Percentiles rank a stretch among this genome's conserved stretches.
phyloP scores from a whole-genome alignment of 768 basidiomycete genomes.

The Krasilnikovozyma curviuscula region DNA sequence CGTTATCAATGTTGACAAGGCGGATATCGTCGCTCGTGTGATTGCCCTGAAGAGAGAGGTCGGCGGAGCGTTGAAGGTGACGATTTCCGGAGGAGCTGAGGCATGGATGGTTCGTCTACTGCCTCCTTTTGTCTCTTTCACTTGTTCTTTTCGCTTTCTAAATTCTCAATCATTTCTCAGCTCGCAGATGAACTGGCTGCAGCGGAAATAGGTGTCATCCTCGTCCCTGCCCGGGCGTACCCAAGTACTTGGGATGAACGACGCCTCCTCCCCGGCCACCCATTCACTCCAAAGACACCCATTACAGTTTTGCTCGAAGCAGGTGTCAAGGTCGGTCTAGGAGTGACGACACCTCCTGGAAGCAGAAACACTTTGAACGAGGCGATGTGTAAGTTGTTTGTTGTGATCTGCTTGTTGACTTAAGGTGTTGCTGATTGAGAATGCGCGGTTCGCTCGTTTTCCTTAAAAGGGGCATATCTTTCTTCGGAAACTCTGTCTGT shows the following conservation, averaged over 20 bases:
- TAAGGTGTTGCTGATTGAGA: not conserved
- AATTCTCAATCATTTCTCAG: no score
- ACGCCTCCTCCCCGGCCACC: constrained; percentile 50
- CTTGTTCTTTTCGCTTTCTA: no score
- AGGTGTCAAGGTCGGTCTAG: constrained; percentile 42
- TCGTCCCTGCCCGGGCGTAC: constrained; percentile 48
- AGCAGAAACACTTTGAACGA: constrained; percentile 11
- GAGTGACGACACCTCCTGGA: constrained; percentile 18
- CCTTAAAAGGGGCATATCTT: constrained; percentile 36
- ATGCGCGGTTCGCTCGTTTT: not conserved
- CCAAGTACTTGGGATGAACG: constrained; percentile 49
- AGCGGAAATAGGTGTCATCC: constrained; percentile 50
- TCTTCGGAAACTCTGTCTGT: constrained; percentile 1
- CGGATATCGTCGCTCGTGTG: constrained; percentile 49
- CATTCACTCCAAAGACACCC: constrained; percentile 42
- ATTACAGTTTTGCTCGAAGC: constrained; percentile 43
- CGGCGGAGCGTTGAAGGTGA: constrained; percentile 27
- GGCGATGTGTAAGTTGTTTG: constrained; percentile 43
- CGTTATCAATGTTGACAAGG: constrained; percentile 43
- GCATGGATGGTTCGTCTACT: constrained; percentile 3
- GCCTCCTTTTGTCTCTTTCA: no score
- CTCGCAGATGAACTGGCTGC: constrained; percentile 50
- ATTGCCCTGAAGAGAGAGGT: constrained; percentile 46
- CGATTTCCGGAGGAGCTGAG: constrained; percentile 3
- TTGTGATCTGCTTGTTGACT: not conserved